Percentiles rank a stretch among this genome's conserved stretches.
Conservation (phyloP, 805 yeast genomes). For the Cyberlindnera euphorbiiphila region DNA sequence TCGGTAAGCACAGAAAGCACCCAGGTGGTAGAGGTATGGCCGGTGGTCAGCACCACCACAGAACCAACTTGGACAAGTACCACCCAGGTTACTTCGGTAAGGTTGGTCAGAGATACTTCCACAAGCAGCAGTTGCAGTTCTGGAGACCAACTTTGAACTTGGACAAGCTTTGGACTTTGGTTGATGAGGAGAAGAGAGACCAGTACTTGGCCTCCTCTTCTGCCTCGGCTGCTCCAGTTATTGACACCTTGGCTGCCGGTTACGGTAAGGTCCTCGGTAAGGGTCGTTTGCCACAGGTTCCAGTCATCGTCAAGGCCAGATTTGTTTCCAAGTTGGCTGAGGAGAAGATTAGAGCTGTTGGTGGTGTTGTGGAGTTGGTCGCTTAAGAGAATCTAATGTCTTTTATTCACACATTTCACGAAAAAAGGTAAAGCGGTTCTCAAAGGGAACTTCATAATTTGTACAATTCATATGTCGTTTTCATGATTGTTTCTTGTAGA, state of each 20-base stretch:
- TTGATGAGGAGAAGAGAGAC: conserved; percentile 91
- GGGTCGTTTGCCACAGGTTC: conserved; percentile 97
- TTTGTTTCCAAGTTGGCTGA: conserved; percentile 98
- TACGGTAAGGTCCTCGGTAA: conserved; percentile 99
- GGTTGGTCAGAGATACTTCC: conserved; percentile 99
- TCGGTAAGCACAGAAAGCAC: conserved; percentile 99
- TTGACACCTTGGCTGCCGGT: conserved; percentile 98
- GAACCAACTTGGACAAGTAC: conserved; percentile 99
- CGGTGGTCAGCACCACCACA: conserved; percentile 99
- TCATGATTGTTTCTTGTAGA: no score
- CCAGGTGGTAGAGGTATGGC: conserved; percentile 99
- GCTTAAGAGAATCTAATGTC: conserved; percentile 57
- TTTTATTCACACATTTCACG: conserved; percentile 6
- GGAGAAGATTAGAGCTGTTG: conserved; percentile 99
- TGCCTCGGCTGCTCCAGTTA: conserved; percentile 93
- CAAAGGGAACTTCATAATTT: conserved; percentile 12
- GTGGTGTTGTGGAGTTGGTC: conserved; percentile 99
- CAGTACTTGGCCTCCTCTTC: conserved; percentile 83
- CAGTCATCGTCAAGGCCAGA: conserved; percentile 99
- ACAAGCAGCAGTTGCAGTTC: conserved; percentile 88
- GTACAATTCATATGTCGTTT: conserved; percentile 14
- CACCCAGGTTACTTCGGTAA: conserved; percentile 99
- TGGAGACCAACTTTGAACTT: conserved; percentile 98
- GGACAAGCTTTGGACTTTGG: conserved; percentile 97
- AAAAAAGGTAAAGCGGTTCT: conserved; percentile 10